phyloP scores from a whole-genome alignment of 805 yeast genomes.

The Candida sphagnicola region DNA sequence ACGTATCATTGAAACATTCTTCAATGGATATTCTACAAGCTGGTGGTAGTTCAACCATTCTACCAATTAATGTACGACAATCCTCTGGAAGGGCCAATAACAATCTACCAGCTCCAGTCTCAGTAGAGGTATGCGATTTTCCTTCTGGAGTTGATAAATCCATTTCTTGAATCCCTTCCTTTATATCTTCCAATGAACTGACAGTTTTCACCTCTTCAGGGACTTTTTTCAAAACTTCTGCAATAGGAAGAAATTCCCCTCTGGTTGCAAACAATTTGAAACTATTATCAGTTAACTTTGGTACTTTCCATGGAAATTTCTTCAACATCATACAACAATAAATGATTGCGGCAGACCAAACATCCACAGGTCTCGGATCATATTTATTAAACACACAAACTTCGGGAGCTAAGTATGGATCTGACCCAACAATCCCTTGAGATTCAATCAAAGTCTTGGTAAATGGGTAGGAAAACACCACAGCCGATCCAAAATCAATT shows the following conservation, averaged over 20 bases:
- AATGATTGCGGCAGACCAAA: conserved; percentile 82
- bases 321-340: conserved; percentile 84
- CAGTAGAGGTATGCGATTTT: conserved; percentile 56
- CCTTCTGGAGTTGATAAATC: conserved; percentile 15
- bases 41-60: conserved; percentile 82
- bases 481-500: conserved; percentile 83
- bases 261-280: conserved; percentile 54
- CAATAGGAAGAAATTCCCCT: conserved; percentile 53
- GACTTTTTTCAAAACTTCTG: conserved; percentile 41
- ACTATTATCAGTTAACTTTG: conserved; percentile 65
- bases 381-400: conserved; percentile 55
- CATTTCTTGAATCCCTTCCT: conserved; percentile 15
- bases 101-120: conserved; percentile 69
- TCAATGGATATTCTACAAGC: conserved; percentile 81
- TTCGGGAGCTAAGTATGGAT: conserved; percentile 85
- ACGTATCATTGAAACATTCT: conserved; percentile 68
- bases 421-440: conserved; percentile 80
- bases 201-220: conserved; percentile 20
- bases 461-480: conserved; percentile 74
- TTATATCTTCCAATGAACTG: conserved; percentile 13
- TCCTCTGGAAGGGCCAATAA: conserved; percentile 69
- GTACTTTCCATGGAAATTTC: conserved; percentile 87
- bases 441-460: conserved; percentile 56
- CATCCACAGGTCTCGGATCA: conserved; percentile 76
- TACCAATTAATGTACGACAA: conserved; percentile 60